Percentiles rank a stretch among this genome's conserved stretches.
Conservation (phyloP, 176 grass and related monocot genomes). For the Juncus effusus region DNA sequence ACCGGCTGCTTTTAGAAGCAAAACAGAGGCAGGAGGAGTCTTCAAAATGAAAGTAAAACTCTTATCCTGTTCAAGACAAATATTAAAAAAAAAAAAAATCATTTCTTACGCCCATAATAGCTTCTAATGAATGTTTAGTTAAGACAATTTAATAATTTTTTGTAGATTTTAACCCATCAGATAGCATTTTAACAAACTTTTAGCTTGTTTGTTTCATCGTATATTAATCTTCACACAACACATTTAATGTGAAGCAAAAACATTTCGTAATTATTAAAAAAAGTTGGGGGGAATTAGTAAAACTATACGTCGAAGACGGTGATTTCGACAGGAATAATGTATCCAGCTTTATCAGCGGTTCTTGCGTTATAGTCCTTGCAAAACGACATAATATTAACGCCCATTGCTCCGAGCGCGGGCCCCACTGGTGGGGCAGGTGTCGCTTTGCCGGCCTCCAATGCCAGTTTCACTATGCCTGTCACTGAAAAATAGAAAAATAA, state of each 20-base stretch:
- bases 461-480: slow-evolving; percentile 69
- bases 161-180: no score
- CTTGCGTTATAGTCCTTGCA: slow-evolving; percentile 99
- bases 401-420: slow-evolving; percentile 86
- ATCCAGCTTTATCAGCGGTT: slow-evolving; percentile 89
- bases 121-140: background rate
- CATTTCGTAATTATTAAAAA: no score
- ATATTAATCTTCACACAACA: no score
- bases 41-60: slow-evolving; percentile 97
- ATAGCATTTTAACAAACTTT: no score
- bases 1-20: slow-evolving; percentile 98
- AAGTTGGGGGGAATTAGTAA: background rate
- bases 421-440: slow-evolving; percentile 93
- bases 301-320: slow-evolving; percentile 87
- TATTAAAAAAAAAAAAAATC: background rate
- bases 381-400: slow-evolving; percentile 95
- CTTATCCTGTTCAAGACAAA: slow-evolving; percentile 57
- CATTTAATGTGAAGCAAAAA: no score
- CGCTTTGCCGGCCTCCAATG: slow-evolving; percentile 91
- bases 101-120: background rate
- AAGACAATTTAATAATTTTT: no score
- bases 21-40: slow-evolving; percentile 87
- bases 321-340: slow-evolving; percentile 97
- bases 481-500: slow-evolving; percentile 36
- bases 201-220: no score